Evolutionary conservation across 306 rosid genomes (phyloP).

Genomic region (Spatholobus suberectus): DNA sequence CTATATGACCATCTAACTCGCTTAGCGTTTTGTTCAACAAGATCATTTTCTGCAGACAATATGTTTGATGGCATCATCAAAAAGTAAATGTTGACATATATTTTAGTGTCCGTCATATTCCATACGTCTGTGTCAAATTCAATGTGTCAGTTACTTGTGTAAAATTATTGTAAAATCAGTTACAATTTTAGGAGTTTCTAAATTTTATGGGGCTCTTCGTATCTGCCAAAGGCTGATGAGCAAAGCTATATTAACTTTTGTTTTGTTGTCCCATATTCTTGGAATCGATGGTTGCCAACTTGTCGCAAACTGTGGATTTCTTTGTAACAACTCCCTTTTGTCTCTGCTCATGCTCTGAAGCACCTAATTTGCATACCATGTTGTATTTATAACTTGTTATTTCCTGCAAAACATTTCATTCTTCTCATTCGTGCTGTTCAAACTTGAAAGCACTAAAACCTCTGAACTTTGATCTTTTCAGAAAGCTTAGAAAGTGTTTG

Average conservation of each 20-base stretch:
- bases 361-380: neutral
- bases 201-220: slow-evolving; percentile 40
- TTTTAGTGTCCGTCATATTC: neutral
- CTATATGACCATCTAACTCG: slow-evolving; percentile 5
- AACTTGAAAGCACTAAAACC: slow-evolving; percentile 39
- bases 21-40: neutral
- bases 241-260: slow-evolving; percentile 47
- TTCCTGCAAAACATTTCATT: slow-evolving; percentile 27
- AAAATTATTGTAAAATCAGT: slow-evolving; percentile 21
- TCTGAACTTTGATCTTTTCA: slow-evolving; percentile 28
- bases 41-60: neutral
- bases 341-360: slow-evolving; percentile 26
- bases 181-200: slow-evolving; percentile 31
- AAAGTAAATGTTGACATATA: neutral
- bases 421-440: slow-evolving; percentile 10
- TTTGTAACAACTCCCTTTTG: slow-evolving; percentile 44
- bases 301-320: slow-evolving; percentile 6
- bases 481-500: slow-evolving; percentile 27
- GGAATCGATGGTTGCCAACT: slow-evolving; percentile 44
- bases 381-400: slow-evolving; percentile 22
- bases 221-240: slow-evolving; percentile 51
- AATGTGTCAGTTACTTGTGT: neutral
- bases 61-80: neutral
- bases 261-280: slow-evolving; percentile 50
- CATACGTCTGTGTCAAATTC: slow-evolving; percentile 11